A percentile compares a stretch with the other conserved stretches of the same genome.
Evolutionary conservation across 768 basidiomycete species (phyloP).

Genomic region (Hygrocybe coccinea): DNA sequence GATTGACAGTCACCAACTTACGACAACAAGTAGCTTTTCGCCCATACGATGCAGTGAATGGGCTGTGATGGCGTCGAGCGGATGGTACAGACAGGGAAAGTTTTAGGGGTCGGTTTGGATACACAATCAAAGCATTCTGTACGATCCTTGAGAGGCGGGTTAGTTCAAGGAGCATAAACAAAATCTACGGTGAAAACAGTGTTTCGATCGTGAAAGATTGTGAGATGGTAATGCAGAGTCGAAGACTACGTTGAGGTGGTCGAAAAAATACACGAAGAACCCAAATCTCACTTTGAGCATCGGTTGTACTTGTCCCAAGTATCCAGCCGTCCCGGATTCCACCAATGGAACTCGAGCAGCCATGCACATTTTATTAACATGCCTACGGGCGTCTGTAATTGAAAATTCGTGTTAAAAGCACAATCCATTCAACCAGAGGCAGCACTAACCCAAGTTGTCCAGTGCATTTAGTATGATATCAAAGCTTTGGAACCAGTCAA

Average conservation of each 20-base stretch:
- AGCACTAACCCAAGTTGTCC: slow-evolving; percentile 83
- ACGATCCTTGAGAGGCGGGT: slow-evolving; percentile 49
- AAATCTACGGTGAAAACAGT: too few relatives aligned
- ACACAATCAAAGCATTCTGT: slow-evolving; percentile 97
- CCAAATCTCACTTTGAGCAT: slow-evolving; percentile 61
- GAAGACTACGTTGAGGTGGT: neutral
- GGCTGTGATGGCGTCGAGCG: slow-evolving; percentile 95
- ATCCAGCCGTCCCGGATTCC: slow-evolving; percentile 95
- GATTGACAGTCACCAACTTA: slow-evolving; percentile 36
- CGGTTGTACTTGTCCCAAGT: slow-evolving; percentile 95
- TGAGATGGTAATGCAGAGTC: too few relatives aligned
- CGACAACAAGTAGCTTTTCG: slow-evolving; percentile 94
- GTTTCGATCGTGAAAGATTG: too few relatives aligned
- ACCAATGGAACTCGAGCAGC: slow-evolving; percentile 86
- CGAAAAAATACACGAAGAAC: neutral
- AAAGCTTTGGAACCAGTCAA: slow-evolving; percentile 86
- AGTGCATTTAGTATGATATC: slow-evolving; percentile 93
- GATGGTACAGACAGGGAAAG: slow-evolving; percentile 97
- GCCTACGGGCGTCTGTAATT: slow-evolving; percentile 76
- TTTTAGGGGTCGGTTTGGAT: slow-evolving; percentile 88
- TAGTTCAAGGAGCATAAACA: neutral
- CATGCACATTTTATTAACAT: slow-evolving; percentile 98
- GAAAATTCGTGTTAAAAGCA: neutral
- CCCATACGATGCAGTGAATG: slow-evolving; percentile 99
- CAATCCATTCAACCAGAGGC: neutral